Evolutionary conservation across 2,329 filamentous ascomycete genomes (phyloP).

Genomic region (Aspergillus tubingensis): DNA sequence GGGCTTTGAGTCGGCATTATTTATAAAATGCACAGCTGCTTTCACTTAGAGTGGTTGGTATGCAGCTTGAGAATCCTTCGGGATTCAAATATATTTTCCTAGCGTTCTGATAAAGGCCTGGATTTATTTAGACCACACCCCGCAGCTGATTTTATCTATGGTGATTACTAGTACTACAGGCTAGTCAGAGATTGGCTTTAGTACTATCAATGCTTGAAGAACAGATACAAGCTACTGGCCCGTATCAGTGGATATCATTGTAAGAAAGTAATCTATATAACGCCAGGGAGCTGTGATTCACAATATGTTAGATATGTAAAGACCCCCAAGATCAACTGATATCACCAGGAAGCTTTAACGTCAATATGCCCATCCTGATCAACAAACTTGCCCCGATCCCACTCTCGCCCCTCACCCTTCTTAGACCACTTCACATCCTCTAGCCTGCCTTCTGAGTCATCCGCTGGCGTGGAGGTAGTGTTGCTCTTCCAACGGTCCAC

Average conservation of each 20-base stretch:
- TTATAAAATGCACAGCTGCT: background rate
- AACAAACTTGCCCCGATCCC: constrained; percentile 66
- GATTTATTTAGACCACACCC: too few species aligned
- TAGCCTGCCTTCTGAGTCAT: constrained; percentile 58
- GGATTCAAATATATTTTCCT: background rate
- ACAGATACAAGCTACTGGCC: background rate
- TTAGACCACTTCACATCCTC: constrained; percentile 73
- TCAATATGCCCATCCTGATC: constrained; percentile 57
- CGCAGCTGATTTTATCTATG: too few species aligned
- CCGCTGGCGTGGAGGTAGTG: constrained; percentile 54
- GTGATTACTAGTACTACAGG: too few species aligned
- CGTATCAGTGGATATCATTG: background rate
- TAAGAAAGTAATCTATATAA: background rate
- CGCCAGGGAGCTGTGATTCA: background rate
- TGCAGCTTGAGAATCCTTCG: background rate
- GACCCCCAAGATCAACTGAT: background rate
- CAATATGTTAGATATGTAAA: background rate
- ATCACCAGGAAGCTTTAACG: constrained; percentile 52
- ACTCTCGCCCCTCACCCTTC: constrained; percentile 66
- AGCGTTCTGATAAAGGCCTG: too few species aligned
- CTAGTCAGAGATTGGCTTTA: too few species aligned
- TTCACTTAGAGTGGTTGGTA: background rate
- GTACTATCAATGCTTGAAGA: background rate
- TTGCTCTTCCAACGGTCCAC: constrained; percentile 71
- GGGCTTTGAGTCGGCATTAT: background rate